Evolutionary conservation across 73 alveolate genomes (phyloP).

Genomic region (Paramecium pentaurelia): DNA sequence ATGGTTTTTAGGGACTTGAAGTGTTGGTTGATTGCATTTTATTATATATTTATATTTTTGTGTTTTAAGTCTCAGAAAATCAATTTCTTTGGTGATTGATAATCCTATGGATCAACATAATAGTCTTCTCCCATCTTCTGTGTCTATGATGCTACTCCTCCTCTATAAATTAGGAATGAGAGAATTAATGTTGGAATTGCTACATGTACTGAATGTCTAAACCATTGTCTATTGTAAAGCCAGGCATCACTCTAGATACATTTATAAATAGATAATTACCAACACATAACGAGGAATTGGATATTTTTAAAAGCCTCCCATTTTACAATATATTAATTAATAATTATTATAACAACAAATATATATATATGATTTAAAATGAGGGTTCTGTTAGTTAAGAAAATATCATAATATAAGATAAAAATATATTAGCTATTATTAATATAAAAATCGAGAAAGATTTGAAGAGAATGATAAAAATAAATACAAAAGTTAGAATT

Average conservation of each 20-base stretch:
- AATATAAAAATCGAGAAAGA: neutral
- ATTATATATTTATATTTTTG: neutral
- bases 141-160: neutral
- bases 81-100: conserved; percentile 1
- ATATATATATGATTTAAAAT: neutral
- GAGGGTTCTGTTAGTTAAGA: neutral
- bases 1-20: neutral
- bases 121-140: neutral
- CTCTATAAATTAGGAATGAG: neutral
- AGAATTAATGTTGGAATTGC: neutral
- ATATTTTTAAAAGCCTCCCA: conserved; percentile 6
- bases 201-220: neutral
- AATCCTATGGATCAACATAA: conserved; percentile 9
- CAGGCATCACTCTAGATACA: neutral
- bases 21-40: neutral
- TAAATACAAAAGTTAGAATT: neutral
- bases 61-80: conserved; percentile 6
- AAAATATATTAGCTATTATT: neutral
- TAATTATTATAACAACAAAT: neutral
- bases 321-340: neutral
- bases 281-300: conserved; percentile 26
- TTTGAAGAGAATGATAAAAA: neutral
- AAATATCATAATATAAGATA: neutral
- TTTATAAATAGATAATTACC: neutral
- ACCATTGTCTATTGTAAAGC: neutral